Percentiles rank a stretch among this genome's conserved stretches.
Evolutionary conservation across 345 rosid genomes (phyloP).

Genomic region (Cardamine occulta): DNA sequence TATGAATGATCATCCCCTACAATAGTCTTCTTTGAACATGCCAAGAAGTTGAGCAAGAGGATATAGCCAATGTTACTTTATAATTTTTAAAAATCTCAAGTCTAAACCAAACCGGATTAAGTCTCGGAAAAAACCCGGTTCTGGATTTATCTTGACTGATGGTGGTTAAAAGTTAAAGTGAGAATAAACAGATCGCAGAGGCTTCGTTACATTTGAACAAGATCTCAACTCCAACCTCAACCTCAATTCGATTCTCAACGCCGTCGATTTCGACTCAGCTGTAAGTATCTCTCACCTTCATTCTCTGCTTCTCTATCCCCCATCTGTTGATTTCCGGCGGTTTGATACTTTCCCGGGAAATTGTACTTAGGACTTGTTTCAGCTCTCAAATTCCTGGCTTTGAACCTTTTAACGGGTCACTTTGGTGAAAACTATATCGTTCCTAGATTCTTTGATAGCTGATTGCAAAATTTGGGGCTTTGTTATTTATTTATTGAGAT

Average conservation of each 20-base stretch:
- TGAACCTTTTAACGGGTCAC: neutral
- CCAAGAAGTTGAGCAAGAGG: neutral
- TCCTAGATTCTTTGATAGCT: neutral
- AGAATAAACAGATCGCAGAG: conserved; percentile 13
- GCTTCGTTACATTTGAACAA: neutral
- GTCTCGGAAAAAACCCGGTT: neutral
- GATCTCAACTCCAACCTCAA: neutral
- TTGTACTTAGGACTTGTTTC: neutral
- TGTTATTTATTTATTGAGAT: neutral
- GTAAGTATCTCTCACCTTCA: conserved; percentile 8
- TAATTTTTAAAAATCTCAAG: conserved; percentile 16
- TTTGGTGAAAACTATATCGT: conserved; percentile 8
- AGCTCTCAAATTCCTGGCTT: neutral
- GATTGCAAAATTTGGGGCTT: neutral
- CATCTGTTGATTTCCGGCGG: neutral
- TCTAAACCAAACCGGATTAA: conserved; percentile 35
- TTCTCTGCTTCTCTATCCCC: neutral
- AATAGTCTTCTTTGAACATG: neutral
- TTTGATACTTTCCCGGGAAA: neutral
- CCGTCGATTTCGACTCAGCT: conserved; percentile 3
- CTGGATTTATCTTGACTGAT: neutral
- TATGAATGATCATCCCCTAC: neutral
- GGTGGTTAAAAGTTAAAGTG: neutral
- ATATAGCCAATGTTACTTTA: no score
- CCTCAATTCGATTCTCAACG: neutral